A percentile compares a stretch with the other conserved stretches of the same genome.
These are phyloP conservation scores for Rhynchospora tenuis DNA, from an alignment of 176 grass and related monocot genomes.

Conservation along the genomic window DNA sequence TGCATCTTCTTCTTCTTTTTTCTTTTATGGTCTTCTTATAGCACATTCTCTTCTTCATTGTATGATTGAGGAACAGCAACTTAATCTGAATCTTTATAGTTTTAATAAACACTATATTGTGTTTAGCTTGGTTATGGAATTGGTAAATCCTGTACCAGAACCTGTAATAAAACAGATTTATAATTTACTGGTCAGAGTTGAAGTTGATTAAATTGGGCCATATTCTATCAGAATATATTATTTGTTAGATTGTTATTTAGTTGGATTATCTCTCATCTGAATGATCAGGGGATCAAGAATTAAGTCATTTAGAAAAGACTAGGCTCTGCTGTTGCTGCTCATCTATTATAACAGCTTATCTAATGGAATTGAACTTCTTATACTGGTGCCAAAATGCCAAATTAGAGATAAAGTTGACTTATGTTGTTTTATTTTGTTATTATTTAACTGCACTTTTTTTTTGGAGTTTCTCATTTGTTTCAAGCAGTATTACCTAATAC, in stretches of 20 bases:
- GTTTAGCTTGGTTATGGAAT: background rate
- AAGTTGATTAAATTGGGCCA: background rate
- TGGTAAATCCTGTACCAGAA: background rate
- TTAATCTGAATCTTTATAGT: background rate
- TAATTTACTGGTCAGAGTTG: background rate
- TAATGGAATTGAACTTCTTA: slow-evolving; percentile 62
- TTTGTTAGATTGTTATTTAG: background rate
- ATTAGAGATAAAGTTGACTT: slow-evolving; percentile 65
- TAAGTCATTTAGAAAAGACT: slow-evolving; percentile 71
- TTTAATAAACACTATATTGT: background rate
- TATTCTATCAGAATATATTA: background rate
- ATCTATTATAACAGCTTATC: slow-evolving; percentile 58
- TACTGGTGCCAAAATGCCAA: slow-evolving; percentile 41
- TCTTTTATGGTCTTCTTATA: background rate
- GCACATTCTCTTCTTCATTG: background rate
- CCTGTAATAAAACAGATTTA: background rate
- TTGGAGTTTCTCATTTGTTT: background rate
- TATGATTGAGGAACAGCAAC: background rate
- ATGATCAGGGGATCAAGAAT: slow-evolving; percentile 74
- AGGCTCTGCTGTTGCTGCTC: slow-evolving; percentile 52
- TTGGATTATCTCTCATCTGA: background rate
- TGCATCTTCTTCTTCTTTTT: background rate
- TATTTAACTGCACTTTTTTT: background rate
- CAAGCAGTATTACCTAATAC: background rate
- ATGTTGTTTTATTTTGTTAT: background rate